Evolutionary conservation across 2,329 filamentous ascomycete genomes (phyloP), one percentile per base, ranked within the genome.

Genomic region (Phialemoniopsis sp.): DNA sequence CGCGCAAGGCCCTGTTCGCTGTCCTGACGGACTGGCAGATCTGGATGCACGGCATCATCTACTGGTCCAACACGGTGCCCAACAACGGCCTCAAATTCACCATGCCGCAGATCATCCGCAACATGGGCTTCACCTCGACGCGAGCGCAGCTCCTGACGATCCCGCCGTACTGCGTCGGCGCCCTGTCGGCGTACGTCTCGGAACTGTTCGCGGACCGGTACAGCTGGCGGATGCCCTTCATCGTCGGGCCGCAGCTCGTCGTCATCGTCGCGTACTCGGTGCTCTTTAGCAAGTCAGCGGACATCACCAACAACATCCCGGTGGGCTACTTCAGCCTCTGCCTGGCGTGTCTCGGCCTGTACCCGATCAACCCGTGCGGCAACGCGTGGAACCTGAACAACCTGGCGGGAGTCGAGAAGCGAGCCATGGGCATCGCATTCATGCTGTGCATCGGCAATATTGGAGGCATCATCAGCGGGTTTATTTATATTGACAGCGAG

Each of bases 21-120:
- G 78, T 78, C n/a, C 41, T 87, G 13, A 76, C 70, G 40, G 87
- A 93, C 54, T 90, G 85, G 80, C 91, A 91, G 66, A 91, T 83
- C 30, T 71, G 66, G 52, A 54, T 67, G 1, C 64, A 64, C 46
- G 70, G 70, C 66, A 54, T 51, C 16, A 68, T 70, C 39, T 71
- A 70, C 53, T 69, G 68, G 66, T 67, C 67, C 13, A 67, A 64
- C 57, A 32, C 70, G 55, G 49, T 67, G 54, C 42, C 77, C 48
- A 40, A 80, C 57, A 65, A 80, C 60, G 47, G 76, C 56, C 63
- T 73, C 69, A 56, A 76, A 50, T 44, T 72, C 60, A 58, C 83
- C 72, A 51, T 80, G 0, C 80, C 80, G 1, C 75, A 73, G 18
- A 82, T 84, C 33, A 68, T 80, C 5, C 34, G 32, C 30, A 55